Base-by-base conservation (phyloP, 2,329 filamentous ascomycete species). In the Sarocladium brachiariae region DNA sequence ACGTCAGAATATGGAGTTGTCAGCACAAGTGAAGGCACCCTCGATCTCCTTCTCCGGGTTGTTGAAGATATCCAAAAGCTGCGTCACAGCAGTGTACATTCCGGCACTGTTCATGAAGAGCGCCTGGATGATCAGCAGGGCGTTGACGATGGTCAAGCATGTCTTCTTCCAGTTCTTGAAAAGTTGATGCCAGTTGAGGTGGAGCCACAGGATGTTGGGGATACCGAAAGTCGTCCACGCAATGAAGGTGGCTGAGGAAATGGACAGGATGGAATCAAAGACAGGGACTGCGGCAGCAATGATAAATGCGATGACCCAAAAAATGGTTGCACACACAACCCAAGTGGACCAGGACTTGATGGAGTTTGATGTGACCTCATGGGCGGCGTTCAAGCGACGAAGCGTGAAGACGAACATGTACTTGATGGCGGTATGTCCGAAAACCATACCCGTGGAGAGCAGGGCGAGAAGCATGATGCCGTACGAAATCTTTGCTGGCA, bases 161-260 rank as follows among this genome's bases (percentile, higher is more conserved):
- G 61, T 67, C 53, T 65, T 66, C 49, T 53, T 59, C 59, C 56
- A 58, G 50, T 50, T 57, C 45, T 46, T 57, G 43, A 65, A 63
- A 47, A 60, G 58, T 37, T 59, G 52, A 45, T 61, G 55, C 64
- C 63, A 64, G 60, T 68, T 66, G 52, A 65, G 59, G 56, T 64
- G 62, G 57, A 67, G 62, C 65, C 64, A 67, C 52, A 65, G 64
- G 38, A 67, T 55, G 53, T 56, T 63, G 48, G 59, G 61, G 58
- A 67, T 59, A 49, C 65, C 65, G 56, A 67, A 67, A 24, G 65
- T 66, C 55, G 65, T 66, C 65, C 65, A 68, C 0, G 65, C 63
- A 47, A 67, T 62, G 53, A 64, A 63, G 24, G 63, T 65, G 13
- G 66, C 65, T 4, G 63, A 65, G 21, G 65, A 61, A 37, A 68